phyloP scores from a whole-genome alignment of 768 basidiomycete species.

The Cantharellus anzutake region DNA sequence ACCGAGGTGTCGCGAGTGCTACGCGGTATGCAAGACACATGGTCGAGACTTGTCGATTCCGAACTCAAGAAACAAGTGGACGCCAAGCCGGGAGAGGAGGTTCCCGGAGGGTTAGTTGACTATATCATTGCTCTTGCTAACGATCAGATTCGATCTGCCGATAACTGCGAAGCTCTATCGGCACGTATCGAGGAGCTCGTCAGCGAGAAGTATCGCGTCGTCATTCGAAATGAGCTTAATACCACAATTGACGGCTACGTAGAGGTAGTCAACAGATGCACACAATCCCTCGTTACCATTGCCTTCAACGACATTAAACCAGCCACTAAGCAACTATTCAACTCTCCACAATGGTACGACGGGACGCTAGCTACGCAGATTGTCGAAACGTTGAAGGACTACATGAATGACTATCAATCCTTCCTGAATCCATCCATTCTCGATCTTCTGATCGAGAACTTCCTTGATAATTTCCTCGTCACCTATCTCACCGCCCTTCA shows the following conservation, averaged over 20 bases:
- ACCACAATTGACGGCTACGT: conserved; percentile 96
- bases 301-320: conserved; percentile 89
- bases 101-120: conserved; percentile 76
- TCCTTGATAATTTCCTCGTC: conserved; percentile 79
- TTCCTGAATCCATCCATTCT: conserved; percentile 83
- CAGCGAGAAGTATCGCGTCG: conserved; percentile 71
- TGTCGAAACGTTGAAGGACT: conserved; percentile 89
- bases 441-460: conserved; percentile 81
- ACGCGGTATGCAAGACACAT: conserved; percentile 71
- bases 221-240: conserved; percentile 75
- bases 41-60: conserved; percentile 62
- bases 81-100: conserved; percentile 54
- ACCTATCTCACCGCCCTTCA: conserved; percentile 76
- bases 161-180: conserved; percentile 75
- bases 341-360: conserved; percentile 65
- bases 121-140: conserved; percentile 94
- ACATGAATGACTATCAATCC: conserved; percentile 85
- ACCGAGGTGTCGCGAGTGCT: conserved; percentile 79
- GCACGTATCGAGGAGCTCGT: conserved; percentile 79
- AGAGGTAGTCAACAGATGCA: conserved; percentile 96
- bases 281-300: conserved; percentile 80
- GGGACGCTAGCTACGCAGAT: conserved; percentile 62
- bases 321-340: conserved; percentile 71
- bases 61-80: conserved; percentile 80
- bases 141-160: conserved; percentile 92